Evolutionary conservation across 2,329 filamentous ascomycete species (phyloP).

Genomic region (Daldinia eschscholtzii): DNA sequence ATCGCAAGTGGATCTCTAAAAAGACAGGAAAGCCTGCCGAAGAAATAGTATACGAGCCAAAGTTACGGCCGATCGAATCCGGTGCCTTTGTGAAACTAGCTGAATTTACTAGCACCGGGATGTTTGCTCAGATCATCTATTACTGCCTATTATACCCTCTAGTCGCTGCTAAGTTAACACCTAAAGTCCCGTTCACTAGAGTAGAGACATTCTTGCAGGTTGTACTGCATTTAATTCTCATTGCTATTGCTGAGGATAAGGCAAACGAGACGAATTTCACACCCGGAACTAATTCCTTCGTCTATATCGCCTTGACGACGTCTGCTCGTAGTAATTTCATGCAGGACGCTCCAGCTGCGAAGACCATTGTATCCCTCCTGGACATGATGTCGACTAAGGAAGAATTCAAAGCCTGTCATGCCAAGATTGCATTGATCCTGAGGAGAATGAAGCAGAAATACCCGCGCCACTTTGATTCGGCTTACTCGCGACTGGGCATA

Average conservation of each 20-base stretch:
- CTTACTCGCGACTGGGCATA: conserved; percentile 73
- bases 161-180: conserved; percentile 75
- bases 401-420: conserved; percentile 83
- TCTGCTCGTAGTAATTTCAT: conserved; percentile 72
- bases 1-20: conserved; percentile 87
- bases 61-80: conserved; percentile 78
- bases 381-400: conserved; percentile 74
- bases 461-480: conserved; percentile 77
- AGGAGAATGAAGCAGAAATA: conserved; percentile 87
- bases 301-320: conserved; percentile 76
- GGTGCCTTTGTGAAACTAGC: conserved; percentile 83
- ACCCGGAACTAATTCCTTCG: conserved; percentile 73
- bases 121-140: conserved; percentile 92
- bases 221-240: conserved; percentile 85
- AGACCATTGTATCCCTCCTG: conserved; percentile 74
- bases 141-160: conserved; percentile 87
- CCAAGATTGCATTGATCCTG: conserved; percentile 86
- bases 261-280: conserved; percentile 64
- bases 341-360: conserved; percentile 66
- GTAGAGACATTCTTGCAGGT: conserved; percentile 94
- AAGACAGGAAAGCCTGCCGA: conserved; percentile 83
- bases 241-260: conserved; percentile 87
- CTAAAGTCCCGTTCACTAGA: conserved; percentile 81
- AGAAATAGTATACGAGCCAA: conserved; percentile 93
- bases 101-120: conserved; percentile 83